Evolutionary conservation across 2,329 filamentous ascomycete species (phyloP), one percentile per base, ranked within the genome.

Genomic region (Sporothrix dimorphospora): DNA sequence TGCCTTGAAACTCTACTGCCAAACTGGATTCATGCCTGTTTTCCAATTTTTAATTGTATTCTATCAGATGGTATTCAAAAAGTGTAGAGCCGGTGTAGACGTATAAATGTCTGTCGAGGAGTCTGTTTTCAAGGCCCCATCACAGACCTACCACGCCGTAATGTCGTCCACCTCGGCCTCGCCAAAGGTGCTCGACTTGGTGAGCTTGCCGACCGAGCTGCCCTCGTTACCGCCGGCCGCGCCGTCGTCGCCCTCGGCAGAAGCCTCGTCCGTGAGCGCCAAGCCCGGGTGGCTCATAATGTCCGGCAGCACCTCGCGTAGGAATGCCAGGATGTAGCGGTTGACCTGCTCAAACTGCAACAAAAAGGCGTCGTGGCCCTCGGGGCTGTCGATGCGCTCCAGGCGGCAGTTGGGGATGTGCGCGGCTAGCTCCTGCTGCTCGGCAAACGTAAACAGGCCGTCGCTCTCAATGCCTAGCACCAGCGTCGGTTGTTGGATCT

Each of bases 271-370:
- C 1, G 19, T 51, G n/a, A 27, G 24, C 24, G 49, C 34, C 40
- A 69, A 42, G 8, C 74, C 74, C 8, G 67, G 53, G 77, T 85
- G 88, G 47, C 81, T 83, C 94, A 98, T 98, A 75, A 99, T 95
- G 76, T 97, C 93, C 0, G 94, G 93, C 40, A 99, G 81, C 2
- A 92, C 90, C 77, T 95, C 90, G 72, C 90, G 88, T 81, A 99
- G 85, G 79, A 99, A 99, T 1, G 88, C 88, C 21, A 98, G 82
- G 67, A 98, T 90, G 79, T 97, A 93, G 42, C 85, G 86, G 81
- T 99, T 99, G 73, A 98, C 96, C 82, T 98, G 95, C 83, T 98
- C 94, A 79, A 99, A 99, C 81, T 99, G 95, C 71, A 99, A 83
- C 78, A 99, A 82, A 81, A 99, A 99, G 0, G 96, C 96, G 81